Base-by-base conservation (phyloP, 164 flowering plant genomes). In the Warburgia ugandensis region DNA sequence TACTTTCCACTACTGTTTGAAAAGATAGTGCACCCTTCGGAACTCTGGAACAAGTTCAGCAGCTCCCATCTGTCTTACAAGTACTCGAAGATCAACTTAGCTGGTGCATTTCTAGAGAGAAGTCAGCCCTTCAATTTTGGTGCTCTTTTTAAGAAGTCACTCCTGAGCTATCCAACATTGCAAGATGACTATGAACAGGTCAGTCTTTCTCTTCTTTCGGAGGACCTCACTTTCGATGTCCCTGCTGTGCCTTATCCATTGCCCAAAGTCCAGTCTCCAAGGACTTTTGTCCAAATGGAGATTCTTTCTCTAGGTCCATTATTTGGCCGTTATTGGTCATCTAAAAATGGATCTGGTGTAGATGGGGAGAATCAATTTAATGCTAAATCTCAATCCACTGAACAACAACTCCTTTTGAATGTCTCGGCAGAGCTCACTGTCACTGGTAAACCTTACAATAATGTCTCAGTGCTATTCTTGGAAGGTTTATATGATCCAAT, bases 401-500 rank as follows among this genome's bases (percentile, higher is more conserved):
- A 82, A 62, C 68, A 66, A 37, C 78, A 84, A 73, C 86, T 79
- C 29, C 82, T 90, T 22, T 40, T 90, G 59, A 90, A 90, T 73
- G 91, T 90, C 36, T 86, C 97, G 17, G 85, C 91, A 28, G 84
- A 79, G 62, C 73, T 90, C 17, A 59, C 60, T 8, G 51, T 84
- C 30, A 23, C 51, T 19, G 82, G 80, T 35, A 52, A 62, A 21
- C 42, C 45, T 25, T 70, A 72, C 60, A 60, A 28, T 26, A 80
- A 82, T 22, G 56, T 72, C 37, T 77, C 89, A 29, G 40, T 57
- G 52, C 63, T 90, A 14, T 80, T 71, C 45, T 52, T 86, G 33
- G 97, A 90, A 70, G 97, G 95, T 32, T 50, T 90, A 43, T 90
- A 86, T 60, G 79, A 90, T 52, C 78, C 75, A 17, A 77, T 44